Evolutionary conservation across 2,329 filamentous ascomycete genomes (phyloP), one percentile per base, ranked within the genome.

Genomic region (Penicillium sp.): DNA sequence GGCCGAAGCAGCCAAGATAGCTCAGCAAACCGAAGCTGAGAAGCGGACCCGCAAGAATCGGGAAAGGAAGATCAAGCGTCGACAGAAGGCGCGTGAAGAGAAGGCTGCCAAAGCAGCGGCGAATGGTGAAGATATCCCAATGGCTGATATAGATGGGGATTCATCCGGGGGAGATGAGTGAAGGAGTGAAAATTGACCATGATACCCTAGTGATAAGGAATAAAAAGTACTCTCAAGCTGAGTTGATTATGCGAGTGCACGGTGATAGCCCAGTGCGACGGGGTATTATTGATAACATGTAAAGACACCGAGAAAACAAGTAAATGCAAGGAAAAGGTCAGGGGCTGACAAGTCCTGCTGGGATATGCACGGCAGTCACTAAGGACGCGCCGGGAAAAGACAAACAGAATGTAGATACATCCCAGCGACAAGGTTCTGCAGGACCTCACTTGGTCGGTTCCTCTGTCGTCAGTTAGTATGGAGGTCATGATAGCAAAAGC

Each of bases 21-120:
- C 65, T 2, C 67, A 67, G 41, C 56, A 64, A 47, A 57, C 49
- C 0, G 67, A 69, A 9, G 66, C 66, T 1, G 67, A 70, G 54
- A 70, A 70, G 51, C 61, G 66, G 9, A 68, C 62, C 38, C 63
- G 66, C 31, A 69, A 68, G 49, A 70, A 70, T 45, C 61, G 67
- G 7, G 66, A 69, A 47, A 60, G 59, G 37, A 69, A 69, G 49
- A 50, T 69, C 18, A 70, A 68, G 52, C 61, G 65, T 32, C 56
- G 67, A 29, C 66, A 69, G 42, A 69, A 66, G 42, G 65, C 65
- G 4, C 61, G 66, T 8, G 65, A 69, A 40, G 49, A 55, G 46
- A 69, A 69, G 44, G 66, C 66, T 27, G 56, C 58, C 10, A 56
- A 51, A 29, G 56, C 42, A 27, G 37, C 34, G 7, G 51, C 29